phyloP scores from a whole-genome alignment of 371 early-diverging fungal species.

The Dinochytrium kinnereticum region DNA sequence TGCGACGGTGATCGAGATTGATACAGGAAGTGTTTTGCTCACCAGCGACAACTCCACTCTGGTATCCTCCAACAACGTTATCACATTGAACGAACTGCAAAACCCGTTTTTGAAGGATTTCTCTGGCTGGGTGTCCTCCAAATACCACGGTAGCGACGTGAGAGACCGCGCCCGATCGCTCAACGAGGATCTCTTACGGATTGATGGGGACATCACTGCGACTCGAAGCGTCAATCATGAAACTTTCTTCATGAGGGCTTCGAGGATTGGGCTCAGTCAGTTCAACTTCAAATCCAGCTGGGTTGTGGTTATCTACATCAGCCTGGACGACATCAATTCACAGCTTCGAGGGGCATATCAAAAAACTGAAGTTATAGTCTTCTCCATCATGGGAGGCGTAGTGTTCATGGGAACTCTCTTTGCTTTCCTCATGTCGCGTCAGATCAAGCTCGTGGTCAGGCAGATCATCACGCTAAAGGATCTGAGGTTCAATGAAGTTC shows the following conservation, averaged over 20 bases:
- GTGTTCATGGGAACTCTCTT: slow-evolving; percentile 23
- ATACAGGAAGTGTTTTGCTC: slow-evolving; percentile 4
- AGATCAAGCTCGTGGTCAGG: slow-evolving; percentile 17
- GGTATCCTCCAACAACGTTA: too few relatives aligned
- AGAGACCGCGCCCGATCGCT: too few relatives aligned
- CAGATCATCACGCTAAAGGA: slow-evolving; percentile 18
- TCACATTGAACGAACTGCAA: too few relatives aligned
- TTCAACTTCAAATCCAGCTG: slow-evolving; percentile 8
- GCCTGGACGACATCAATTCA: not conserved
- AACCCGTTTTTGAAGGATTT: too few relatives aligned
- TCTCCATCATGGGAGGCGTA: slow-evolving; percentile 16
- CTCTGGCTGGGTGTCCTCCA: too few relatives aligned
- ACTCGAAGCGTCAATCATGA: not conserved
- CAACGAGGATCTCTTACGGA: too few relatives aligned
- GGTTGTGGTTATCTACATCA: slow-evolving; percentile 1
- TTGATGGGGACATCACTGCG: not conserved
- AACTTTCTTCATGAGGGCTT: not conserved
- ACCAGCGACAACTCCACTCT: slow-evolving; percentile 9
- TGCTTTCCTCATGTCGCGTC: slow-evolving; percentile 14
- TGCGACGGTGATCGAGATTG: not conserved
- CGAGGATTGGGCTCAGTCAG: not conserved
- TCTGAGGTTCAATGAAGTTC: slow-evolving; percentile 17
- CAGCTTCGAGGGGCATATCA: not conserved
- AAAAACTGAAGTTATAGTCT: slow-evolving; percentile 13
- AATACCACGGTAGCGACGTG: too few relatives aligned